These are phyloP conservation scores for Pseudogymnoascus sp. DNA, from an alignment of 2,329 filamentous ascomycete species.

Conservation along the genomic window DNA sequence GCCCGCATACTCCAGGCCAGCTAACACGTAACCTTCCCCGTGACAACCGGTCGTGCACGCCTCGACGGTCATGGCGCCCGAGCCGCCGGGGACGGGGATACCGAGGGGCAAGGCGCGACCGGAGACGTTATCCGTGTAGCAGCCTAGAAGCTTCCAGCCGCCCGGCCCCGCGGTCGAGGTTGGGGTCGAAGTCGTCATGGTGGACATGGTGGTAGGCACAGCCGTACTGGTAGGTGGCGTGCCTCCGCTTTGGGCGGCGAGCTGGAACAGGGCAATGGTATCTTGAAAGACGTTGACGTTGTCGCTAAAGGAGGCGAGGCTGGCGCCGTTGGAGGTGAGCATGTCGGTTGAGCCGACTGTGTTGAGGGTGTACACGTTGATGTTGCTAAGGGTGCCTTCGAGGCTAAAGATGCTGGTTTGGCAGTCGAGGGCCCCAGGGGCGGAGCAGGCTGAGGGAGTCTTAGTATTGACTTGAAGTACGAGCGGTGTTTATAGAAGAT, in stretches of 20 bases:
- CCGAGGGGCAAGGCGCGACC: not conserved
- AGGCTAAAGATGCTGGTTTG: conserved; percentile 20
- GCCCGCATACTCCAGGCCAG: conserved; percentile 39
- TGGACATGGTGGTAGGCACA: too few species aligned
- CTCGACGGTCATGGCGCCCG: conserved; percentile 16
- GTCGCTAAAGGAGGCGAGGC: conserved; percentile 11
- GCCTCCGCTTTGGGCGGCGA: not conserved
- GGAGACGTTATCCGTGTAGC: not conserved
- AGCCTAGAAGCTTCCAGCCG: too few species aligned
- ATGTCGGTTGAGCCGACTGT: conserved; percentile 21
- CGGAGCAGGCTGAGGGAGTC: conserved; percentile 10
- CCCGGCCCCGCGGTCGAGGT: not conserved
- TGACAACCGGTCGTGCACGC: conserved; percentile 19
- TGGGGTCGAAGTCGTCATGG: not conserved
- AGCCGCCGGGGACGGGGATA: not conserved
- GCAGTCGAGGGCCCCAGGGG: conserved; percentile 16
- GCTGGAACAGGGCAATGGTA: conserved; percentile 16
- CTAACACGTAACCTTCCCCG: conserved; percentile 29
- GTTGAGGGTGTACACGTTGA: conserved; percentile 19
- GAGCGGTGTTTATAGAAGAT: too few species aligned
- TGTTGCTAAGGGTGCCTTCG: conserved; percentile 14
- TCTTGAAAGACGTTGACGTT: conserved; percentile 18
- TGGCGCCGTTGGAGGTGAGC: conserved; percentile 16
- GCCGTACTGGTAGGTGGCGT: too few species aligned
- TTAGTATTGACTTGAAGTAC: too few species aligned